Evolutionary conservation across 805 yeast species (phyloP).

Genomic region (Cyberlindnera nakhonratchasimensis): DNA sequence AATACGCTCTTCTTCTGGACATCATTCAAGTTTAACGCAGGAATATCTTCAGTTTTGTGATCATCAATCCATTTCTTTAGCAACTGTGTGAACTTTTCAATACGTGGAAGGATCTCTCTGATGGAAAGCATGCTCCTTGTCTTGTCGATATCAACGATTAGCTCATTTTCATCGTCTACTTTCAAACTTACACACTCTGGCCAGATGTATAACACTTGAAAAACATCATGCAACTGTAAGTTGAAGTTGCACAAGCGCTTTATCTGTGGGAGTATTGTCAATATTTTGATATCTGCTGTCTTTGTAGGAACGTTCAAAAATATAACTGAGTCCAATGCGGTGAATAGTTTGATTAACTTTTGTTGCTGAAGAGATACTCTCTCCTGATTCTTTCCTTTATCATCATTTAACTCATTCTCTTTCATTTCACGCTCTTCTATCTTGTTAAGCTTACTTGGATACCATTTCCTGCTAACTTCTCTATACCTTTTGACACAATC

Average conservation of each 20-base stretch:
- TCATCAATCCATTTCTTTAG: conserved; percentile 19
- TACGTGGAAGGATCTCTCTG: conserved; percentile 9
- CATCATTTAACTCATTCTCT: background rate
- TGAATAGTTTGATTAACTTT: conserved; percentile 14
- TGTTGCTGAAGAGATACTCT: background rate
- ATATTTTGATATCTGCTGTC: conserved; percentile 21
- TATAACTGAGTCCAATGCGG: conserved; percentile 20
- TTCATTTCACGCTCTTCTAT: conserved; percentile 42
- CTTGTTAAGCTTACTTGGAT: conserved; percentile 39
- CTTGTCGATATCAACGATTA: conserved; percentile 19
- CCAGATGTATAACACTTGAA: conserved; percentile 23
- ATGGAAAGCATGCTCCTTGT: conserved; percentile 9
- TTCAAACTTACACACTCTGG: conserved; percentile 18
- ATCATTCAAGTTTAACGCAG: conserved; percentile 6
- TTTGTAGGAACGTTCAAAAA: conserved; percentile 14
- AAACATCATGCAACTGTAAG: conserved; percentile 14
- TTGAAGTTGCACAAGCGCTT: conserved; percentile 11
- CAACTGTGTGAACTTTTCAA: conserved; percentile 10
- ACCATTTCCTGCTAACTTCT: conserved; percentile 43
- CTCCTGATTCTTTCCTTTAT: conserved; percentile 33
- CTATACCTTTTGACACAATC: conserved; percentile 45
- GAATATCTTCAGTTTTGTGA: conserved; percentile 17
- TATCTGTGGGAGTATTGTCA: conserved; percentile 16
- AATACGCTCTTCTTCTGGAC: background rate
- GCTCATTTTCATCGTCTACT: conserved; percentile 18